These are phyloP conservation scores for Saccharum officinarum DNA, from an alignment of 176 grass and related monocot genomes.

Conservation along the genomic window DNA sequence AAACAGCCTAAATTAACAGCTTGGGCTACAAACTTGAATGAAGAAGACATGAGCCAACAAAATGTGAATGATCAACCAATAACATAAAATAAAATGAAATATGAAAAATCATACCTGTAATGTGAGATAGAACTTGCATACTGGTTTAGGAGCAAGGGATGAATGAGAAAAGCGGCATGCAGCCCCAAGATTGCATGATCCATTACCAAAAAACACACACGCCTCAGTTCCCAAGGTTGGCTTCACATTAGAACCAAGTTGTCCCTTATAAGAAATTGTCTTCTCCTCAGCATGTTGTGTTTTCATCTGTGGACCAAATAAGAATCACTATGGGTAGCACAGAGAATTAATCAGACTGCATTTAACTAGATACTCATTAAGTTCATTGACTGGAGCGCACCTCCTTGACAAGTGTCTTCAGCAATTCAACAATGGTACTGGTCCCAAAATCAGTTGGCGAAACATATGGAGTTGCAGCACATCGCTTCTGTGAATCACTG, in stretches of 20 bases:
- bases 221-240: conserved; percentile 36
- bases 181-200: conserved; percentile 60
- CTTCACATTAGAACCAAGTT: conserved; percentile 8
- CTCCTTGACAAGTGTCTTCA: conserved; percentile 51
- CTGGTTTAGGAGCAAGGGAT: conserved; percentile 49
- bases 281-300: conserved; percentile 29
- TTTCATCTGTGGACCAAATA: conserved; percentile 46
- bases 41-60: neutral
- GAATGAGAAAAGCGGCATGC: conserved; percentile 86
- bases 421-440: conserved; percentile 36
- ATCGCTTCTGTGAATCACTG: conserved; percentile 25
- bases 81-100: conserved; percentile 9
- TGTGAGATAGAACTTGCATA: conserved; percentile 87
- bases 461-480: conserved; percentile 69
- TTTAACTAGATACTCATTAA: conserved; percentile 14
- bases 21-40: neutral
- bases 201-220: conserved; percentile 65
- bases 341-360: neutral
- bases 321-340: neutral
- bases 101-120: conserved; percentile 55
- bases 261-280: conserved; percentile 14
- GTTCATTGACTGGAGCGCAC: conserved; percentile 6
- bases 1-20: neutral
- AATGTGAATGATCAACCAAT: conserved; percentile 9
- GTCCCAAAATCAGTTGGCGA: conserved; percentile 58